Percentiles rank a stretch among this genome's conserved stretches.
These are phyloP conservation scores for Vanrija sp. DNA, from an alignment of 1,284 basidiomycete genomes.

Conservation along the genomic window DNA sequence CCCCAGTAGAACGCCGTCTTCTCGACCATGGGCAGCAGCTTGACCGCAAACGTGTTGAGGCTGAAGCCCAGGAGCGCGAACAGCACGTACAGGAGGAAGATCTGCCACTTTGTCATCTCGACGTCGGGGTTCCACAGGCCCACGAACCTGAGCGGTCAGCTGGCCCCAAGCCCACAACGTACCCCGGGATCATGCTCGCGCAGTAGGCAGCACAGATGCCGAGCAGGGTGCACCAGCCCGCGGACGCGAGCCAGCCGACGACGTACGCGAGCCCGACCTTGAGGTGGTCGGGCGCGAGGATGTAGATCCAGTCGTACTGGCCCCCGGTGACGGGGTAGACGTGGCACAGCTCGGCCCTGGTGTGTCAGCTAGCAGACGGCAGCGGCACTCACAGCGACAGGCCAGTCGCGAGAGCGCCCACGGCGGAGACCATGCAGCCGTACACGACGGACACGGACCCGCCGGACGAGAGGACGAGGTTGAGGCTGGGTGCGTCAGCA, in stretches of 20 bases:
- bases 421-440: conserved; percentile 36
- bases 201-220: conserved; percentile 34
- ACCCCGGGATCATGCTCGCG: conserved; percentile 30
- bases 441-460: conserved; percentile 41
- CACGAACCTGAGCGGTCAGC: background rate
- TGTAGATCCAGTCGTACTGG: conserved; percentile 38
- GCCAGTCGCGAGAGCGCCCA: conserved; percentile 31
- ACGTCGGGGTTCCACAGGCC: conserved; percentile 7
- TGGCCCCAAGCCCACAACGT: background rate
- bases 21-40: conserved; percentile 13
- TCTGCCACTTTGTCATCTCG: conserved; percentile 6
- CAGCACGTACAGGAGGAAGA: conserved; percentile 12
- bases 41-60: conserved; percentile 16
- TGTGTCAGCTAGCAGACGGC: background rate
- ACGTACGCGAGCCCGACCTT: conserved; percentile 8
- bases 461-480: conserved; percentile 33
- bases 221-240: conserved; percentile 47
- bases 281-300: background rate
- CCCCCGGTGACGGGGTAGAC: conserved; percentile 24
- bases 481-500: conserved; percentile 4
- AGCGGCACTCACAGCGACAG: conserved; percentile 18
- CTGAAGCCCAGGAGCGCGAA: conserved; percentile 1
- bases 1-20: conserved; percentile 27
- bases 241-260: conserved; percentile 11
- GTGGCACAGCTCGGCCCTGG: conserved; percentile 8